Conservation (phyloP, 169 alveolate species). For the Eimeria falciformis region DNA sequence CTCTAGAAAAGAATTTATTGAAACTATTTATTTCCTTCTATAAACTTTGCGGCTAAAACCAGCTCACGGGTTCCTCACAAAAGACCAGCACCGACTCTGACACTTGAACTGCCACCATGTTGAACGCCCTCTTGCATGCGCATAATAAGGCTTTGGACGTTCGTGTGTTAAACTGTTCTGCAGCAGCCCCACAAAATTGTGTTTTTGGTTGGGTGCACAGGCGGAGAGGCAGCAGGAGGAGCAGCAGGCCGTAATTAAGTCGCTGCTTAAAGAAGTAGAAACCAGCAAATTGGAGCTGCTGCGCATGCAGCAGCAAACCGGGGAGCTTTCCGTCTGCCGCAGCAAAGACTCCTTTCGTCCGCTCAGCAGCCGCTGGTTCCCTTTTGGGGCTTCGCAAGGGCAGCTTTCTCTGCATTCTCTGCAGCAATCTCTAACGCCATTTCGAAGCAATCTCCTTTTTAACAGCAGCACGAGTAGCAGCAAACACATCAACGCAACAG, state of each 20-base stretch:
- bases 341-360: neutral
- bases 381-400: neutral
- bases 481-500: neutral
- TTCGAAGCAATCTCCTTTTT: neutral
- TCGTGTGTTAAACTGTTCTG: too few species aligned
- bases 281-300: constrained; percentile 53
- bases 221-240: constrained; percentile 43
- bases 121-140: too few species aligned
- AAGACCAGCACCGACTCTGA: too few species aligned
- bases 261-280: constrained; percentile 29
- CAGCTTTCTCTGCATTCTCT: neutral
- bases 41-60: too few species aligned
- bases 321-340: constrained; percentile 19
- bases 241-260: constrained; percentile 36
- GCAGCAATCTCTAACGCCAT: neutral
- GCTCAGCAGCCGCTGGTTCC: neutral
- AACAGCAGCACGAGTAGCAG: neutral
- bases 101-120: too few species aligned
- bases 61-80: too few species aligned
- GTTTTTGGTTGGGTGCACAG: constrained; percentile 4
- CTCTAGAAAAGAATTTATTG: too few species aligned
- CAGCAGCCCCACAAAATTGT: too few species aligned
- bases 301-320: constrained; percentile 55
- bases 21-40: too few species aligned
- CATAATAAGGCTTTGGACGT: too few species aligned